Base-by-base conservation (phyloP, 2,329 filamentous ascomycete genomes). In the Capronia coronata region DNA sequence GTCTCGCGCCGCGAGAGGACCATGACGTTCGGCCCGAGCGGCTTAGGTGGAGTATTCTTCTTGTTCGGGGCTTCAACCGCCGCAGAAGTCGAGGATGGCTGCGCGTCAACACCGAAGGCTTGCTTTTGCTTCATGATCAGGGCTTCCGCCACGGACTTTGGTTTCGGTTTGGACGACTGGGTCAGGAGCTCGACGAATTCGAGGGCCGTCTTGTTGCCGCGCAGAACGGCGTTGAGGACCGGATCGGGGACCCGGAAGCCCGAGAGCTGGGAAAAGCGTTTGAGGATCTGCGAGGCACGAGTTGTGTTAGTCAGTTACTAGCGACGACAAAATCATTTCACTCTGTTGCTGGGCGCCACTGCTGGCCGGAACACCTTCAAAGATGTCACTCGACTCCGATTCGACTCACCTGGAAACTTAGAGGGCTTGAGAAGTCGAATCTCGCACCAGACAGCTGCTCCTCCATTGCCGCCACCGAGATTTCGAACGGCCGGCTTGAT, bases 211-310 rank as follows among this genome's bases (percentile, higher is more conserved):
- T 73, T 71, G 30, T 80, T 72, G 7, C 75, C 82, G 44, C 67
- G 68, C 53, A 53, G 25, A n/a, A 80, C 72, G 38, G 73, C 70
- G 43, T 72, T 69, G 53, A 94, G 76, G 58, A 78, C 76, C 40
- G 79, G 73, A 67, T 96, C 91, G 13, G 85, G 75, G 57, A 95
- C 74, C 51, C 80, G 78, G 54, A 82, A 79, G 53, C 87, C 87
- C n/a, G 84, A 90, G 52, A 94, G 75, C 65, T 93, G 86, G 65
- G 84, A 80, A 54, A 89, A 72, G 51, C 87, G 83, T 71, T 95
- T 94, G 62, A 83, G 72, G 57, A 93, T 76, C 90, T 96, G 45
- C 14, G 16, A 59, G 25, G 37, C 25, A 18, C 25, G 13, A n/a
- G 57, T 56, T n/a, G n/a, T n/a, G n/a, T n/a, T n/a, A n/a, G n/a